These are phyloP conservation scores for Clarireedia homoeocarpa DNA, from an alignment of 2,329 filamentous ascomycete genomes.

Conservation along the genomic window DNA sequence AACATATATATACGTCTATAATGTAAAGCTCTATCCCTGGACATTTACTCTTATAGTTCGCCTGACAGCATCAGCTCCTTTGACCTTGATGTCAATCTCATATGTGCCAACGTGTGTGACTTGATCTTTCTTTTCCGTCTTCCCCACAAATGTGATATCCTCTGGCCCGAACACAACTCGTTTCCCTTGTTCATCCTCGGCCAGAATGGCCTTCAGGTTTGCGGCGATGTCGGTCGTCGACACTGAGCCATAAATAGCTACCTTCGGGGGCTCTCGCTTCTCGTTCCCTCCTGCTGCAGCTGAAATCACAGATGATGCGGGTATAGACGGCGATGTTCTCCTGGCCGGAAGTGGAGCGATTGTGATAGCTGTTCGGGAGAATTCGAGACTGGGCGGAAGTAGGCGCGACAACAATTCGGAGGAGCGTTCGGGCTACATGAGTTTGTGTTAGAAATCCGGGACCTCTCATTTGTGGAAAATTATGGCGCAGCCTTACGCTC, in stretches of 20 bases:
- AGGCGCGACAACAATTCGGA: slow-evolving; percentile 19
- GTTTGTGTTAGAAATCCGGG: slow-evolving; percentile 9
- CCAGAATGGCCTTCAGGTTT: slow-evolving; percentile 40
- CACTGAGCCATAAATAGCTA: slow-evolving; percentile 43
- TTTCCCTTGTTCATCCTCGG: slow-evolving; percentile 42
- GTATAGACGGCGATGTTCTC: slow-evolving; percentile 24
- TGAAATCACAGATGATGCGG: slow-evolving; percentile 21
- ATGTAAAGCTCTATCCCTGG: slow-evolving; percentile 25
- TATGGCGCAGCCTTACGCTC: slow-evolving; percentile 17
- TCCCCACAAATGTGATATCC: slow-evolving; percentile 41
- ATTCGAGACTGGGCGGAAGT: slow-evolving; percentile 24
- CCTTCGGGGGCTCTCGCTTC: slow-evolving; percentile 16
- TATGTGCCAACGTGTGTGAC: slow-evolving; percentile 47
- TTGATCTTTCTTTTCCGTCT: slow-evolving; percentile 32
- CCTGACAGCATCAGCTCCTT: slow-evolving; percentile 36
- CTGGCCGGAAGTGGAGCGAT: slow-evolving; percentile 33
- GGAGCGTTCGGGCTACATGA: slow-evolving; percentile 20
- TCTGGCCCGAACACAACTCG: slow-evolving; percentile 40
- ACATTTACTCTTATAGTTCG: slow-evolving; percentile 35
- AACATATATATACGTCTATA: slow-evolving; percentile 15
- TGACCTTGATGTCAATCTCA: slow-evolving; percentile 42
- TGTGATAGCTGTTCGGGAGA: slow-evolving; percentile 23
- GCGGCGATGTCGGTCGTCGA: slow-evolving; percentile 43
- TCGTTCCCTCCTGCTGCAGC: slow-evolving; percentile 30
- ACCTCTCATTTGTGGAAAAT: slow-evolving; percentile 1